Percentiles rank a stretch among this genome's conserved stretches.
Conservation (phyloP, 2,329 filamentous ascomycete species). For the Nigrospora sphaerica region DNA sequence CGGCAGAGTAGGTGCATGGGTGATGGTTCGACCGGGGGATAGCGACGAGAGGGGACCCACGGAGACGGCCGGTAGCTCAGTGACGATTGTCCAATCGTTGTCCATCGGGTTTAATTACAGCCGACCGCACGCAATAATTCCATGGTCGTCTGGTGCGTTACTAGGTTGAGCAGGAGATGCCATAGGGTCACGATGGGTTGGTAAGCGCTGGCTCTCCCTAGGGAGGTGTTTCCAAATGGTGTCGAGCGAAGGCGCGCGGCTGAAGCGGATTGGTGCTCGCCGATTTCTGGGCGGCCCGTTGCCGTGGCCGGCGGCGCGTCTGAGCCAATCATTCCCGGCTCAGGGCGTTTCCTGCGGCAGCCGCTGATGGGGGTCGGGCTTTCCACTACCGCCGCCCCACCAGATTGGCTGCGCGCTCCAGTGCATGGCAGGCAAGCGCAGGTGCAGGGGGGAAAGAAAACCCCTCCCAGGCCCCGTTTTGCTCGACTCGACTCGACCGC, state of each 20-base stretch:
- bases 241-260: constrained; percentile 1
- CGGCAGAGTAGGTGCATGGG: not conserved
- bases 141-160: not conserved
- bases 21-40: not conserved
- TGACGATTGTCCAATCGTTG: not conserved
- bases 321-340: not conserved
- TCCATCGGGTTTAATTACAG: not conserved
- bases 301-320: not conserved
- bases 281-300: not conserved
- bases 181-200: not conserved
- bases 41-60: not conserved
- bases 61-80: not conserved
- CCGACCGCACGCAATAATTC: not conserved
- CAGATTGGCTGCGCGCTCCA: no score
- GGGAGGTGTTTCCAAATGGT: not conserved
- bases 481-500: no score
- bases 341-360: not conserved
- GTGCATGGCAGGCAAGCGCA: no score
- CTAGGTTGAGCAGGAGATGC: not conserved
- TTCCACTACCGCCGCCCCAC: no score
- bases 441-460: no score
- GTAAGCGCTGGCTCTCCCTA: not conserved
- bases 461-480: no score
- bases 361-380: no score
- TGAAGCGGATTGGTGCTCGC: not conserved